Conservation (phyloP, 129 eudicot species). For the Deinandra increscens region DNA sequence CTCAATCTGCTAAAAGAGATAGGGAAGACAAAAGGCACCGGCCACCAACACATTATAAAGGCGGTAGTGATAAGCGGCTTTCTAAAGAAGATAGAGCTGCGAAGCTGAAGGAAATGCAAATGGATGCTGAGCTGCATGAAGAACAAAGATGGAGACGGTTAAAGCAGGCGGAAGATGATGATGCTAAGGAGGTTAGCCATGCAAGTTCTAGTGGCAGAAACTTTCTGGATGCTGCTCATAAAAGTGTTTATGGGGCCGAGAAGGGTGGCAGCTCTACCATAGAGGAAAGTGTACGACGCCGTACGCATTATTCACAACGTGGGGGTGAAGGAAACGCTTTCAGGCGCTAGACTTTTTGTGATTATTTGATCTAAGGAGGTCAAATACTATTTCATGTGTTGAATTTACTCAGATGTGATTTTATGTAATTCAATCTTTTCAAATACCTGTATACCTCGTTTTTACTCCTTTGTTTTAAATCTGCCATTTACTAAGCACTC, state of each 20-base stretch:
- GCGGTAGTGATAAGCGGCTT: slow-evolving; percentile 41
- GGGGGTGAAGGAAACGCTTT: slow-evolving; percentile 77
- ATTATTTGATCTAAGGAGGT: neutral
- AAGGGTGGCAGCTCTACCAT: slow-evolving; percentile 92
- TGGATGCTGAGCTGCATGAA: slow-evolving; percentile 90
- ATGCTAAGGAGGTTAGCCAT: slow-evolving; percentile 61
- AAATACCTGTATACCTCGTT: neutral
- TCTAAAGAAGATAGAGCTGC: slow-evolving; percentile 89
- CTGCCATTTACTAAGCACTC: neutral
- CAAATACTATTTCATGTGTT: neutral
- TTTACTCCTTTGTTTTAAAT: neutral
- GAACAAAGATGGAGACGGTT: slow-evolving; percentile 93
- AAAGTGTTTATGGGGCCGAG: slow-evolving; percentile 78
- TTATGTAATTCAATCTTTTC: neutral
- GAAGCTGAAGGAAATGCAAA: slow-evolving; percentile 77
- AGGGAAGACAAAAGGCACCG: slow-evolving; percentile 30
- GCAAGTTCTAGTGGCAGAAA: slow-evolving; percentile 50
- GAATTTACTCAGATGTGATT: neutral
- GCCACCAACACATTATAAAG: slow-evolving; percentile 25
- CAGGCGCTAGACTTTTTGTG: slow-evolving; percentile 37
- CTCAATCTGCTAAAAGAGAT: slow-evolving; percentile 24
- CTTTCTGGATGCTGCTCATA: slow-evolving; percentile 75
- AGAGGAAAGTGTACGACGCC: slow-evolving; percentile 93
- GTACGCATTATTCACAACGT: slow-evolving; percentile 73
- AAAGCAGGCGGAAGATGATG: slow-evolving; percentile 74